Evolutionary conservation across 306 rosid species (phyloP).

Genomic region (Cucurbita argyrosperma): DNA sequence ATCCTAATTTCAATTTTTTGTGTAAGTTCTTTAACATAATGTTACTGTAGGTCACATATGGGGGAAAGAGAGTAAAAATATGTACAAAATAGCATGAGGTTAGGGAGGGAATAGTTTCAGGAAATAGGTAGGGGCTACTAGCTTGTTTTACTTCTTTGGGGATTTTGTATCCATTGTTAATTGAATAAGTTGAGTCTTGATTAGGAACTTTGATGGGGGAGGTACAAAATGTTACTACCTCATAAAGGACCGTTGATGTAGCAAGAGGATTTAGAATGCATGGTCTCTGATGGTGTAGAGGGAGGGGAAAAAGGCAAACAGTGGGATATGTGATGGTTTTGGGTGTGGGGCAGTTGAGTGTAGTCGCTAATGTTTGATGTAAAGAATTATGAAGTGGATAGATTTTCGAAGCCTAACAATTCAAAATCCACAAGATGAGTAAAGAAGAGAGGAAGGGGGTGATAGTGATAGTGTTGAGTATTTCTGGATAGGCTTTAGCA

Average conservation of each 20-base stretch:
- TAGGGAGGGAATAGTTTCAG: not conserved
- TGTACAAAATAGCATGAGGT: not conserved
- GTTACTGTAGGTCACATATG: not conserved
- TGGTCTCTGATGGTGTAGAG: not conserved
- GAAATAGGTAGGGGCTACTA: not conserved
- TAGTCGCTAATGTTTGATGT: not conserved
- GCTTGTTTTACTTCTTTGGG: not conserved
- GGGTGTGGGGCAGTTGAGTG: not conserved
- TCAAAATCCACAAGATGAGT: not conserved
- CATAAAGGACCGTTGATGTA: not conserved
- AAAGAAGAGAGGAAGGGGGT: too few relatives aligned
- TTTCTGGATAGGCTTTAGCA: too few relatives aligned
- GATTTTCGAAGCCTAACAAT: not conserved
- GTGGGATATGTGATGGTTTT: not conserved
- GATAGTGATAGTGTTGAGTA: too few relatives aligned
- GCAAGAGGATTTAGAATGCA: not conserved
- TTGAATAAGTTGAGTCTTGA: not conserved
- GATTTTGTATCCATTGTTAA: not conserved
- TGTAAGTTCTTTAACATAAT: not conserved
- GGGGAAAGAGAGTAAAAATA: not conserved
- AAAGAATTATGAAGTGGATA: not conserved
- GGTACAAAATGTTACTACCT: not conserved
- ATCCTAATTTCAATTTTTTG: not conserved
- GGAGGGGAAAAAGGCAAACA: not conserved
- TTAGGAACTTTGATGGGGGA: not conserved